Conservation (phyloP, 495 filamentous ascomycete species). For the Chaetomium cochliodes region DNA sequence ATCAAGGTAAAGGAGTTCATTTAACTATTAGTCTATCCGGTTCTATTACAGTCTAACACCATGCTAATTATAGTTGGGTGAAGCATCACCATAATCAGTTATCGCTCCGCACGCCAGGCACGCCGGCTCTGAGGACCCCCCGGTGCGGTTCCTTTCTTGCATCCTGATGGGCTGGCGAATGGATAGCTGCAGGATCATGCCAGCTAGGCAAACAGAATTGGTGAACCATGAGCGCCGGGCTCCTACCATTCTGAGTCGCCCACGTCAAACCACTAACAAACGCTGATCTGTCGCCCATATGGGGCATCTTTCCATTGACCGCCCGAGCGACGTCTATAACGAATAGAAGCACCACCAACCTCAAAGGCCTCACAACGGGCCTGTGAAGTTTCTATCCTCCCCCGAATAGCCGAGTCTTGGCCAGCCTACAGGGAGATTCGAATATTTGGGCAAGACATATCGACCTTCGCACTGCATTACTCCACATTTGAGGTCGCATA, state of each 20-base stretch:
- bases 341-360: too few relatives aligned
- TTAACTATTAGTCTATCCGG: neutral
- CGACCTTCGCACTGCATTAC: conserved; percentile 32
- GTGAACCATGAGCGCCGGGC: neutral
- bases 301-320: neutral
- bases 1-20: conserved; percentile 2
- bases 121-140: neutral
- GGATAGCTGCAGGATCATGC: neutral
- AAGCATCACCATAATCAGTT: neutral
- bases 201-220: neutral
- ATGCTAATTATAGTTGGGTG: neutral
- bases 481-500: conserved; percentile 50
- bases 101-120: neutral
- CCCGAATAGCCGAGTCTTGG: conserved; percentile 38
- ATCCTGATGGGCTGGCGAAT: neutral
- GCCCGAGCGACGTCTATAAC: too few relatives aligned
- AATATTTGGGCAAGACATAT: conserved; percentile 36
- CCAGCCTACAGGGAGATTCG: conserved; percentile 40
- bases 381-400: conserved; percentile 31
- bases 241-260: neutral
- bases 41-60: neutral
- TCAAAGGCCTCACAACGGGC: conserved; percentile 10
- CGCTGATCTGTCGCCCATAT: neutral
- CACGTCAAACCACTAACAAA: neutral
- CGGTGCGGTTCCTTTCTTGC: neutral